Evolutionary conservation across 805 yeast species (phyloP), one percentile per base, ranked within the genome.

Genomic region (Candida chauliodis): DNA sequence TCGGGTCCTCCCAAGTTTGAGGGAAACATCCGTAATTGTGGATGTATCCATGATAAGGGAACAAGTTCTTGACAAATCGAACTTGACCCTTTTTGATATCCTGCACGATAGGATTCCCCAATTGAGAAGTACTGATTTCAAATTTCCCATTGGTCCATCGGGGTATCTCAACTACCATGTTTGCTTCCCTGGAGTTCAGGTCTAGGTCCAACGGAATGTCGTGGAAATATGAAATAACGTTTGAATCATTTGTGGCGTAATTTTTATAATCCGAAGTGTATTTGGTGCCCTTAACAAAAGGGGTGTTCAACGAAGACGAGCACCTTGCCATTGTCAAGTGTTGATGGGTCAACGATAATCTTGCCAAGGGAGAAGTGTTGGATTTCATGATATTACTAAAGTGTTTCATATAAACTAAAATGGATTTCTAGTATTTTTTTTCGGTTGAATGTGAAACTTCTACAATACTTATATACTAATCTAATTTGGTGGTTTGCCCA

Each of bases 1-100:
- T 76, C n/a, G 95, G 95, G 56, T 93, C 95, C 63, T 91, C 99
- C 98, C 98, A 91, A 3, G 98, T 91, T 67, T 86, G 95, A 13
- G 95, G 90, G 50, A 86, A 70, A 3, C 95, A 91, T 31, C 96
- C 95, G 56, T 87, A 87, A 63, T 87, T 87, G 60, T 82, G 90
- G 40, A 87, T 81, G 59, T 85, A 86, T 1, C 95, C 95, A 49
- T 82, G 82, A 58, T 74, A 80, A 7, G 95, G 95, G 66, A 81
- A 87, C 16, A 85, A 66, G 63, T 87, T 87, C 51, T 81, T 75
- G 22, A 87, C 84, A 51, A 80, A 87, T 52, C 96, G 68, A 25
- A 82, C 74, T 47, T 81, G 69, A 5, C 86, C 91, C 49, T 85
- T 83, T 59, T 81, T 83, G 20, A 73, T 66, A 56, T 87, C 96